Evolutionary conservation across 2,329 filamentous ascomycete genomes (phyloP), one percentile per base, ranked within the genome.

Genomic region (Aspergillus fijiensis): DNA sequence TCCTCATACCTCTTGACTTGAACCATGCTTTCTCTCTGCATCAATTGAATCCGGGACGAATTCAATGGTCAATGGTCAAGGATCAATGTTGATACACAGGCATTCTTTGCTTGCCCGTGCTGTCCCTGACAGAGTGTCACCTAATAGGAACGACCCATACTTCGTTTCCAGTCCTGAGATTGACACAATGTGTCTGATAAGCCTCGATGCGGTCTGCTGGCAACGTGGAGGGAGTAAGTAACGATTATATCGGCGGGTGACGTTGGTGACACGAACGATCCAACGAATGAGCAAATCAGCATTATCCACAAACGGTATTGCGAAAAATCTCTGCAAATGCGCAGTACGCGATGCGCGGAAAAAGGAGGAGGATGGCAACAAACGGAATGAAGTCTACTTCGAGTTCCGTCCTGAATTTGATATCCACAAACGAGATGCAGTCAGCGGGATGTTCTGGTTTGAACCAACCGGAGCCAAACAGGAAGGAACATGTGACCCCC

Each of bases 161-260:
- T 9, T 12, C 16, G 4, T 19, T 7, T 45, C 39, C 5, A 19
- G 39, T n/a, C 6, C 39, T 19, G 7, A 16, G 3, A 12, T 16
- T 19, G 14, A 19, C 16, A 16, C 6, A 19, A 16, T 19, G n/a
- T 12, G 9, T 27, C n/a, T 19, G 25, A 35, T 21, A 10, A 12
- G 14, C 31, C 27, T 29, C 23, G 16, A n/a, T 19, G 5, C 29
- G 42, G 21, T 14, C 27, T 14, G n/a, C 27, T 55, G n/a, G 48
- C n/a, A 49, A 49, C 53, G 53, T 55, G 45, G 53, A 45, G n/a
- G 29, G 16, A 35, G 11, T 16, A 55, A 49, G n/a, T 23, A 55
- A 55, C 42, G 53, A 29, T 19, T 49, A 55, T 35, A 55, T 49
- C 25, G 45, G 19, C 45, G 21, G 27, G 31, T 23, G 53, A 47